phyloP scores from a whole-genome alignment of 225 moss, liverwort and hornwort species.

The Physcomitrellopsis africana region DNA sequence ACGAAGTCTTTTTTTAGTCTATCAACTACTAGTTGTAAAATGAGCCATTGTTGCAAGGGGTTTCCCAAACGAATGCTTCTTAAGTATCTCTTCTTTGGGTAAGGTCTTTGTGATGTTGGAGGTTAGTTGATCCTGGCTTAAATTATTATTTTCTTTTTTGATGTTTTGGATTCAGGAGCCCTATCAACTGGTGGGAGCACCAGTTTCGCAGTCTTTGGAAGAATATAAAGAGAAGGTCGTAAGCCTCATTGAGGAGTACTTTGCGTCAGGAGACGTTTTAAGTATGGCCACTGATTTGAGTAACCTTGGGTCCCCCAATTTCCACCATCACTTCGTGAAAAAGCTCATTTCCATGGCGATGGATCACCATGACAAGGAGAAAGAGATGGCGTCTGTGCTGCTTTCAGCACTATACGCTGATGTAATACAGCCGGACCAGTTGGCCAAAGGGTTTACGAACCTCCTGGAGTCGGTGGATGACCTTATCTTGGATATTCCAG shows the following conservation, averaged over 20 bases:
- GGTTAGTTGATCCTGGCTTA: neutral
- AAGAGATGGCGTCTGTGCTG: constrained; percentile 88
- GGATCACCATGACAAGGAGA: constrained; percentile 87
- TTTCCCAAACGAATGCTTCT: too few relatives aligned
- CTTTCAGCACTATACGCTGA: constrained; percentile 85
- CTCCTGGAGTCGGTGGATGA: constrained; percentile 87
- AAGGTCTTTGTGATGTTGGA: too few relatives aligned
- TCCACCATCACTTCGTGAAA: constrained; percentile 84
- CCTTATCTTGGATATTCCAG: constrained; percentile 77
- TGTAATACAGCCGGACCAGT: constrained; percentile 75
- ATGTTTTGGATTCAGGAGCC: constrained; percentile 59
- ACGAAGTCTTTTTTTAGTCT: too few relatives aligned
- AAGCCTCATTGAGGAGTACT: constrained; percentile 80
- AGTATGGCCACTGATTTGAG: constrained; percentile 69
- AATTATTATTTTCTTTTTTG: constrained; percentile 6
- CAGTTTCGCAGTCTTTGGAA: constrained; percentile 75
- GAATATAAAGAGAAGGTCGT: constrained; percentile 83
- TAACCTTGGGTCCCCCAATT: constrained; percentile 79
- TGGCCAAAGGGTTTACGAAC: constrained; percentile 79
- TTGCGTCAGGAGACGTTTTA: constrained; percentile 66
- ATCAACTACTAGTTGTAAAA: too few relatives aligned
- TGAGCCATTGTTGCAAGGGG: too few relatives aligned
- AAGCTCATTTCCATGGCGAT: constrained; percentile 87
- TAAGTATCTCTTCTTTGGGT: too few relatives aligned
- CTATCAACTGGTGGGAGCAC: constrained; percentile 85